These are phyloP conservation scores for Stylonectria norvegica DNA, from an alignment of 2,329 filamentous ascomycete genomes.

Conservation along the genomic window DNA sequence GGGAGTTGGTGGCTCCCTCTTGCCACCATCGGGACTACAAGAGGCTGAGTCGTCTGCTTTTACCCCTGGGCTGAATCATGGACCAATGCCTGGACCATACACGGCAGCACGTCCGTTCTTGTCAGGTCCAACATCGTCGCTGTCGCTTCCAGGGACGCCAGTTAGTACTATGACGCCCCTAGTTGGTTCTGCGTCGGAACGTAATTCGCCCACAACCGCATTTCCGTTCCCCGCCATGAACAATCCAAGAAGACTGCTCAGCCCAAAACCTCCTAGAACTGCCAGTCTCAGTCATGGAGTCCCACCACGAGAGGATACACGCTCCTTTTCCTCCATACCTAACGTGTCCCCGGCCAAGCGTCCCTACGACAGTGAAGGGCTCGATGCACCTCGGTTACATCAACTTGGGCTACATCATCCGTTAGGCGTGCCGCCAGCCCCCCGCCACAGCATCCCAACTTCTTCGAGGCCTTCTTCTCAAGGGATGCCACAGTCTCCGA, in stretches of 20 bases:
- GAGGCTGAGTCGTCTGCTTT: constrained; percentile 19
- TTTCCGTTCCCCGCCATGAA: constrained; percentile 32
- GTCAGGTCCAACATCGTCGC: constrained; percentile 27
- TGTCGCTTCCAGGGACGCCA: constrained; percentile 35
- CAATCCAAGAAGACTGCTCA: constrained; percentile 29
- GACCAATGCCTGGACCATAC: constrained; percentile 22
- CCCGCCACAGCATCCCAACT: constrained; percentile 21
- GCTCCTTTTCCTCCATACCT: constrained; percentile 18
- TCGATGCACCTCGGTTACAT: constrained; percentile 26
- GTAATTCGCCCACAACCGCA: constrained; percentile 29
- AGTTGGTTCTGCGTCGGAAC: constrained; percentile 31
- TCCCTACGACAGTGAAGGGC: constrained; percentile 28
- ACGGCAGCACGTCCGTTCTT: constrained; percentile 23
- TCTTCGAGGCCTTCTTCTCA: constrained; percentile 34
- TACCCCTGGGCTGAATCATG: constrained; percentile 16
- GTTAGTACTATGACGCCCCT: constrained; percentile 25
- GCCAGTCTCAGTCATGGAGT: constrained; percentile 27
- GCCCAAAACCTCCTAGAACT: constrained; percentile 31
- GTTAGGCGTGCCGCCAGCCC: constrained; percentile 20
- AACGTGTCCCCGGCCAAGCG: constrained; percentile 31
- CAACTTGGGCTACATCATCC: constrained; percentile 26
- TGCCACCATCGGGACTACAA: constrained; percentile 14
- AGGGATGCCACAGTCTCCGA: constrained; percentile 35
- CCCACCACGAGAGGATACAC: constrained; percentile 24
- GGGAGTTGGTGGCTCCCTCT: constrained; percentile 13